Evolutionary conservation across 352 stramenopile genomes (phyloP).

Genomic region (Phytophthora cajani): DNA sequence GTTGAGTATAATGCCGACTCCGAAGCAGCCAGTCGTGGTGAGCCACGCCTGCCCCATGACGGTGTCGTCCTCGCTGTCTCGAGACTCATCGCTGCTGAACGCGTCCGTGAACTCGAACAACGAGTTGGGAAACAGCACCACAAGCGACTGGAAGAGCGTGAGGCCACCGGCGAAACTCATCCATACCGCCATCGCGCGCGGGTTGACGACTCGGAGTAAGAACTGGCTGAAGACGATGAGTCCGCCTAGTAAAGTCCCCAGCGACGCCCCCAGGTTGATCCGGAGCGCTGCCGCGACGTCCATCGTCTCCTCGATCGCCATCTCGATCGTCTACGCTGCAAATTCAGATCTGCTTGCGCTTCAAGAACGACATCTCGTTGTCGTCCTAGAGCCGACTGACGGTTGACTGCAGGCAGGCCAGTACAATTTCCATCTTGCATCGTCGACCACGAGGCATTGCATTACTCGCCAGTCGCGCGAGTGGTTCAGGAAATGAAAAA

Average conservation of each 20-base stretch:
- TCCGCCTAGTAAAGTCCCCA: constrained; percentile 61
- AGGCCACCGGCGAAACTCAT: constrained; percentile 66
- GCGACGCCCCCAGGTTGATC: constrained; percentile 50
- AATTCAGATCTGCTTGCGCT: constrained; percentile 20
- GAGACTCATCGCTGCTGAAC: constrained; percentile 28
- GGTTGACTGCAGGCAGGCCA: constrained; percentile 2
- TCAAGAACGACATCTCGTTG: not conserved
- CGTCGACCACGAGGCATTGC: constrained; percentile 6
- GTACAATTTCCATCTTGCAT: constrained; percentile 7
- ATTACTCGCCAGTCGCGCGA: constrained; percentile 9
- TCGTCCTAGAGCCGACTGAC: not conserved
- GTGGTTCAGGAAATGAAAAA: constrained; percentile 12
- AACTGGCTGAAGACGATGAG: constrained; percentile 60
- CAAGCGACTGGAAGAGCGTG: constrained; percentile 76
- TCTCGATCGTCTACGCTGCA: constrained; percentile 1
- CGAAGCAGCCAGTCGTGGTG: constrained; percentile 85
- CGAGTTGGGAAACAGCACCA: constrained; percentile 65
- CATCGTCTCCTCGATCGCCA: constrained; percentile 29
- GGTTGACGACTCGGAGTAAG: constrained; percentile 57
- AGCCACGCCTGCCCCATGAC: constrained; percentile 63
- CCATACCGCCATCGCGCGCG: constrained; percentile 47
- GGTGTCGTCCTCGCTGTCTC: constrained; percentile 17
- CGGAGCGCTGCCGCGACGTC: constrained; percentile 35
- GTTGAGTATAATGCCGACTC: constrained; percentile 74
- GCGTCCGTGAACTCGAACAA: constrained; percentile 40